Conservation (phyloP, 352 stramenopile species). For the Pythium chondricola region DNA sequence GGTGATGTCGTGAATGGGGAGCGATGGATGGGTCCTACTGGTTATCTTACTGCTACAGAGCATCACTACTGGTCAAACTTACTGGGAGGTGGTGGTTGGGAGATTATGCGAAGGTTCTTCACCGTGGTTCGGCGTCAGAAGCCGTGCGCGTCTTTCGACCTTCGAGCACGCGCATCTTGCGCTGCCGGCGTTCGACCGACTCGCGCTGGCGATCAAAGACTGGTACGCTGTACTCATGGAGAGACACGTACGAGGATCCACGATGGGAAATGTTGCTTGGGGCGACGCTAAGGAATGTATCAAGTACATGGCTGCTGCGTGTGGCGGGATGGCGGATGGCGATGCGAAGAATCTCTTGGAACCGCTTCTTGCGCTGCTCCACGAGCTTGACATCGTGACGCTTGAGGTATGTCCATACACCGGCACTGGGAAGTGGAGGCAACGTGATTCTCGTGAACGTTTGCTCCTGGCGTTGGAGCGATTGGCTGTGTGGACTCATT, state of each 20-base stretch:
- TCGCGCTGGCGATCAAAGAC: slow-evolving; percentile 70
- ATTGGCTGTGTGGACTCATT: slow-evolving; percentile 24
- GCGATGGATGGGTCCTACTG: too few relatives aligned
- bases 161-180: slow-evolving; percentile 67
- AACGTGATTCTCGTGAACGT: slow-evolving; percentile 23
- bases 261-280: slow-evolving; percentile 39
- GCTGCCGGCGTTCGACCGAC: slow-evolving; percentile 68
- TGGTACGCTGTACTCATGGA: slow-evolving; percentile 61
- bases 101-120: too few relatives aligned
- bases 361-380: slow-evolving; percentile 73
- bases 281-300: slow-evolving; percentile 73
- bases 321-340: slow-evolving; percentile 73
- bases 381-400: slow-evolving; percentile 73
- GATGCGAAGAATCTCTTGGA: slow-evolving; percentile 77
- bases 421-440: slow-evolving; percentile 50
- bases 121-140: slow-evolving; percentile 14
- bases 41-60: too few relatives aligned
- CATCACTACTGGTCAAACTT: too few relatives aligned
- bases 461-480: slow-evolving; percentile 19
- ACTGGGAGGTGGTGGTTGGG: too few relatives aligned
- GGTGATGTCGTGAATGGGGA: too few relatives aligned
- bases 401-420: slow-evolving; percentile 80
- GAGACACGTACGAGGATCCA: slow-evolving; percentile 43
- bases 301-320: slow-evolving; percentile 49
- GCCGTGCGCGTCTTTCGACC: slow-evolving; percentile 40